Evolutionary conservation across 352 stramenopile species (phyloP).

Genomic region (Globisporangium splendens): DNA sequence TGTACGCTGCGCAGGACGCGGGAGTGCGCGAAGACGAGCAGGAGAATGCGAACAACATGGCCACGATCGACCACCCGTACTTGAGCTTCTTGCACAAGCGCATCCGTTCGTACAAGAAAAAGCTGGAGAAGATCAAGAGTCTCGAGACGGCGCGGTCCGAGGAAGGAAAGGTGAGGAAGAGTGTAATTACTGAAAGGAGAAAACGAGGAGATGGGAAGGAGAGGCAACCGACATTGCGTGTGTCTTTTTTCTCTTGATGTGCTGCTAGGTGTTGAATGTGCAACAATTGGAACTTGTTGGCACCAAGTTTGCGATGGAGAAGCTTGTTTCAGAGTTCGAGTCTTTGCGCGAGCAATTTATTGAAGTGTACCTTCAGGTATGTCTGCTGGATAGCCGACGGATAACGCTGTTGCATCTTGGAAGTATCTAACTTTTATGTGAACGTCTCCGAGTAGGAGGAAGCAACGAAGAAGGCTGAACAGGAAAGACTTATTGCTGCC

Average conservation of each 20-base stretch:
- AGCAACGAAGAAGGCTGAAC: conserved; percentile 27
- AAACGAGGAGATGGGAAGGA: not conserved
- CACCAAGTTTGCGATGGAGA: conserved; percentile 63
- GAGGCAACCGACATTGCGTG: conserved; percentile 4
- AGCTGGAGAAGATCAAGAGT: conserved; percentile 80
- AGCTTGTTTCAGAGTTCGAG: conserved; percentile 73
- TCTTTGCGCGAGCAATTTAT: conserved; percentile 77
- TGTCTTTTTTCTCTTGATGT: conserved; percentile 1
- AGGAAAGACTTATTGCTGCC: conserved; percentile 10
- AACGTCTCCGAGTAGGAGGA: conserved; percentile 22
- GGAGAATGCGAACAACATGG: conserved; percentile 27
- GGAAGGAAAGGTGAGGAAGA: conserved; percentile 40
- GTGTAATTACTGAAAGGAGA: too few species aligned
- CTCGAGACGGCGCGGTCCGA: conserved; percentile 41
- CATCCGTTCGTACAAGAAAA: conserved; percentile 80
- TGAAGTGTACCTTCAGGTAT: conserved; percentile 42
- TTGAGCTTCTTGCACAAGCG: conserved; percentile 81
- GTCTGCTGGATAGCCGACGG: not conserved
- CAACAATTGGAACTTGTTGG: conserved; percentile 74
- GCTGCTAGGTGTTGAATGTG: conserved; percentile 47
- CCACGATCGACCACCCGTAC: conserved; percentile 71
- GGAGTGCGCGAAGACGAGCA: conserved; percentile 27
- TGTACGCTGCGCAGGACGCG: not conserved
- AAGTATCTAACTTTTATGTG: not conserved
- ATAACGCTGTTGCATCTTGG: not conserved